phyloP scores from a whole-genome alignment of 83 land plant species.

The Diphasiastrum complanatum region DNA sequence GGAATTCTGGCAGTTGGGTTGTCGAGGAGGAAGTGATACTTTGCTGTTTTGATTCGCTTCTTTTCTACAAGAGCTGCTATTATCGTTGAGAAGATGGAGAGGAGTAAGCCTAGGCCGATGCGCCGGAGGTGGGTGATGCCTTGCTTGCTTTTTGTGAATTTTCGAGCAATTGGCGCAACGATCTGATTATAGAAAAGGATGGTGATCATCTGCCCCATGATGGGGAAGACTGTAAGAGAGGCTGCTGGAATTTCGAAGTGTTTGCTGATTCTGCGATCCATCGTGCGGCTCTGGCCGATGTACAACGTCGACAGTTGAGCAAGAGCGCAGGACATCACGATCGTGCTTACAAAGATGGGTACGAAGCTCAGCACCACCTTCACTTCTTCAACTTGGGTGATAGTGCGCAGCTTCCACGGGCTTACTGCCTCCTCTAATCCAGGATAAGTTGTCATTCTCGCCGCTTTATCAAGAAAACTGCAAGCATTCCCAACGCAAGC shows the following conservation, averaged over 20 bases:
- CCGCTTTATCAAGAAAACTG: conserved; percentile 13
- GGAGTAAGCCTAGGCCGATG: conserved; percentile 43
- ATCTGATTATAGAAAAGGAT: too few relatives aligned
- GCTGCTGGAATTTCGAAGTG: conserved; percentile 1
- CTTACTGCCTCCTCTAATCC: background rate
- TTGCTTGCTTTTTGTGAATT: too few relatives aligned
- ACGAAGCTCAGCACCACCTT: conserved; percentile 8
- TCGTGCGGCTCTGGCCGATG: background rate
- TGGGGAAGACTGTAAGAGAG: background rate
- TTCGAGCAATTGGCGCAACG: too few relatives aligned
- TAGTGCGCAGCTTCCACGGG: conserved; percentile 8
- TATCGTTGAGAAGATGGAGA: conserved; percentile 36
- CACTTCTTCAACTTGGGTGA: conserved; percentile 11
- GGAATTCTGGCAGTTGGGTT: conserved; percentile 9
- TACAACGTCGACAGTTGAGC: conserved; percentile 12
- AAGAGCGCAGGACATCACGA: conserved; percentile 4
- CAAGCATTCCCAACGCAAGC: too few relatives aligned
- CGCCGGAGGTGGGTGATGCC: conserved; percentile 43
- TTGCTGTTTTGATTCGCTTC: conserved; percentile 25
- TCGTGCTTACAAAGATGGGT: conserved; percentile 12
- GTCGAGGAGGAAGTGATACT: background rate
- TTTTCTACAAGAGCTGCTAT: conserved; percentile 43
- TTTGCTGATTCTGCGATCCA: background rate
- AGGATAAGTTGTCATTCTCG: background rate
- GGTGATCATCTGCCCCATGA: too few relatives aligned